Conservation (phyloP, 805 yeast genomes). For the Myxozyma nipponensis region DNA sequence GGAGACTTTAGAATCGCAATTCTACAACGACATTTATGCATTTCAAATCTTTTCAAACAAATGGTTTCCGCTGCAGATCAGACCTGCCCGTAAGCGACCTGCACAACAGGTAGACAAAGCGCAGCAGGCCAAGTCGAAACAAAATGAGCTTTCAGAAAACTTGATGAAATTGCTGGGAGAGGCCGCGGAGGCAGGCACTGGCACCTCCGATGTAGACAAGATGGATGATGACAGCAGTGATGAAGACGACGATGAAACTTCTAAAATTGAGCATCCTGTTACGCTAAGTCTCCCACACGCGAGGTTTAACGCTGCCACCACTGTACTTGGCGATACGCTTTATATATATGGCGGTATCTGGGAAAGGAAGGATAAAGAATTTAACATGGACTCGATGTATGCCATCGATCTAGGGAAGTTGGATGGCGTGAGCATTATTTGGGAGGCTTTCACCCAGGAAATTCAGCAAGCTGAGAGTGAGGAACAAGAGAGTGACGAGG, state of each 20-base stretch:
- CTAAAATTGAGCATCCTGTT: constrained; percentile 51
- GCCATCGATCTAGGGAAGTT: constrained; percentile 78
- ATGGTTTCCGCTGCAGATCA: constrained; percentile 72
- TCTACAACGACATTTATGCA: constrained; percentile 74
- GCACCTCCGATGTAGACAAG: constrained; percentile 8
- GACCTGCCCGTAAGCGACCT: constrained; percentile 51
- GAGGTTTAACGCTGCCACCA: constrained; percentile 78
- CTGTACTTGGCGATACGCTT: constrained; percentile 78
- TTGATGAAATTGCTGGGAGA: constrained; percentile 47
- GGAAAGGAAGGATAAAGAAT: constrained; percentile 86
- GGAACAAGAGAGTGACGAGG: constrained; percentile 36
- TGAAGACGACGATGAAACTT: constrained; percentile 40
- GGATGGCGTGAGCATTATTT: constrained; percentile 80
- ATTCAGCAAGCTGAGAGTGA: constrained; percentile 45
- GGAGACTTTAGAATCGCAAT: constrained; percentile 79
- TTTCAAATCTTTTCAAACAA: constrained; percentile 83
- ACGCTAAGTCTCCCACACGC: constrained; percentile 69
- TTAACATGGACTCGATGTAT: constrained; percentile 77
- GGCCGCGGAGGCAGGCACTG: constrained; percentile 25
- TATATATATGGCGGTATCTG: constrained; percentile 88
- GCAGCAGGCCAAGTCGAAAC: constrained; percentile 56
- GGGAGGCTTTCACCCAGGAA: constrained; percentile 72
- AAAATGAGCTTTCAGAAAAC: constrained; percentile 67
- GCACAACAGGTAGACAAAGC: constrained; percentile 35
- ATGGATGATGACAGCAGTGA: constrained; percentile 31